phyloP scores from a whole-genome alignment of 192 early-diverging fungal genomes.

The Coemansia sp. region DNA sequence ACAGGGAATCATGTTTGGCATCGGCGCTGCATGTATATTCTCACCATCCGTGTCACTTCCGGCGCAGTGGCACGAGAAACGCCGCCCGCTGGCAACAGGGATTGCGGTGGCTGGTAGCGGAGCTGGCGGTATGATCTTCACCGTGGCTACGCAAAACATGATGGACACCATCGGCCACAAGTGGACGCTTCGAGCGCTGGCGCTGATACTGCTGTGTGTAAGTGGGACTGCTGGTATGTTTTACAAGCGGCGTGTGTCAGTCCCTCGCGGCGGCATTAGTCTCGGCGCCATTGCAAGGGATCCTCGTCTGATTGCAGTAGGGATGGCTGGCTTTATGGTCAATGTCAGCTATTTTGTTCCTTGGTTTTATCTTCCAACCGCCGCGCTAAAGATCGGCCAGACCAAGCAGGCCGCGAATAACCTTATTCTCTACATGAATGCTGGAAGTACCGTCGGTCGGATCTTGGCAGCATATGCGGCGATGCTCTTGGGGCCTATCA shows the following conservation, averaged over 20 bases:
- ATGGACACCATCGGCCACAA: constrained; percentile 56
- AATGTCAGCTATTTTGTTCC: constrained; percentile 45
- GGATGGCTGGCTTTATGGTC: constrained; percentile 36
- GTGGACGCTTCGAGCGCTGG: constrained; percentile 42
- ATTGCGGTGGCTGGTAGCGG: constrained; percentile 77
- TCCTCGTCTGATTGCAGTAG: constrained; percentile 22
- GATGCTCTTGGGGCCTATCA: constrained; percentile 32
- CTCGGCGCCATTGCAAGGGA: constrained; percentile 31
- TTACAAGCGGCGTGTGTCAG: constrained; percentile 31
- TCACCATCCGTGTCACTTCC: constrained; percentile 73
- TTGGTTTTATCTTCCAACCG: constrained; percentile 51
- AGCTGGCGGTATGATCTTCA: constrained; percentile 71
- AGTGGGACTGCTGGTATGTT: constrained; percentile 32
- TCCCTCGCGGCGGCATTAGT: constrained; percentile 21
- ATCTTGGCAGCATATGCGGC: constrained; percentile 34
- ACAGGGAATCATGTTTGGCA: constrained; percentile 75
- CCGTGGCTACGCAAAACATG: constrained; percentile 61
- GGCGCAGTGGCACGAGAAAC: constrained; percentile 72
- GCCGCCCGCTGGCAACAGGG: constrained; percentile 72
- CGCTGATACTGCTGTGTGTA: constrained; percentile 28
- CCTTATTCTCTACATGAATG: constrained; percentile 47
- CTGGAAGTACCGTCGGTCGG: constrained; percentile 39
- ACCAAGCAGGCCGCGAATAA: constrained; percentile 43
- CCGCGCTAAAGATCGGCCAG: constrained; percentile 41
- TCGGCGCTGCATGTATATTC: constrained; percentile 68